These are phyloP conservation scores for Coccomyxa sp. DNA, from an alignment of 139 green algal species.

Conservation along the genomic window DNA sequence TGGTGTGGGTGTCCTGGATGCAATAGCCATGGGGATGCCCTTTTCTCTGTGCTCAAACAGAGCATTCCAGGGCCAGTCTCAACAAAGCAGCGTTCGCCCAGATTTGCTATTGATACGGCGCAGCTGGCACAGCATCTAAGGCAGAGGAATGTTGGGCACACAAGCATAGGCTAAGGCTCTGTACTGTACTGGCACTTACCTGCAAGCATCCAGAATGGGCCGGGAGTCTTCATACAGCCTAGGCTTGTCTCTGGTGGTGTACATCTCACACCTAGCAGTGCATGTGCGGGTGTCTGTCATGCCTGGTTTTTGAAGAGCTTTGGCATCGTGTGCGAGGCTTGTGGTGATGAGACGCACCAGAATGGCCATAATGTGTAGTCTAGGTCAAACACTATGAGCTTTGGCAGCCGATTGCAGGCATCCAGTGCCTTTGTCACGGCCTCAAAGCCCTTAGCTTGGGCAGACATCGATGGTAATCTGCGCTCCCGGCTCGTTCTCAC, in stretches of 20 bases:
- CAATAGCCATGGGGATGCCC: slow-evolving; percentile 17
- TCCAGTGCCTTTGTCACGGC: neutral
- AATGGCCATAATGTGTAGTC: slow-evolving; percentile 22
- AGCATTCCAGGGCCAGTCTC: neutral
- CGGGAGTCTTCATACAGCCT: slow-evolving; percentile 19
- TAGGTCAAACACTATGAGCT: slow-evolving; percentile 23
- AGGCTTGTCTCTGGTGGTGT: slow-evolving; percentile 3
- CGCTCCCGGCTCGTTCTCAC: neutral
- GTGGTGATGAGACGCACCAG: slow-evolving; percentile 2
- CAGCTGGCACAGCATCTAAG: no score
- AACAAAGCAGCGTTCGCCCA: neutral
- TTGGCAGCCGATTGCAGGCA: neutral
- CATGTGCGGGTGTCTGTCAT: no score
- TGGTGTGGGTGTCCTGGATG: slow-evolving; percentile 26
- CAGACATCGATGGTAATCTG: neutral
- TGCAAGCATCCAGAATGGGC: slow-evolving; percentile 14
- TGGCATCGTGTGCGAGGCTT: neutral
- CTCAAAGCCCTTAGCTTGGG: neutral
- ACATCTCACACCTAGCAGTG: slow-evolving; percentile 29
- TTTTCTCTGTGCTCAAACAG: neutral
- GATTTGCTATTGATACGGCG: neutral
- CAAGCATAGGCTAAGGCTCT: neutral
- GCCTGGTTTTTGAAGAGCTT: neutral
- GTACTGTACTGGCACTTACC: neutral
- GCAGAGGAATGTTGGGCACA: neutral